phyloP scores from a whole-genome alignment of 768 basidiomycete genomes.

The Xanthoconium stramineum region DNA sequence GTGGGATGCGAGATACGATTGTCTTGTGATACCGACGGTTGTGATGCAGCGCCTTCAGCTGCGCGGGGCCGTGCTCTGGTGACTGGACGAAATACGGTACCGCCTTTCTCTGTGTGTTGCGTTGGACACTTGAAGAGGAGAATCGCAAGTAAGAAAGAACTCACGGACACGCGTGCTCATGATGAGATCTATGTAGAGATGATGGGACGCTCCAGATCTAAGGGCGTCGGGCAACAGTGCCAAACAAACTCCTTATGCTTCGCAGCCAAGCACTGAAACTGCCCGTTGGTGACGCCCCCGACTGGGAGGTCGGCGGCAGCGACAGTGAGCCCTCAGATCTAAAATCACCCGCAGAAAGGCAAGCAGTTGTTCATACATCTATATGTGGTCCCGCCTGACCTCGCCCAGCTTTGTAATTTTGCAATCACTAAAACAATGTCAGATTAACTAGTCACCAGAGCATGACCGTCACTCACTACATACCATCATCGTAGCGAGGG shows the following conservation, averaged over 20 bases:
- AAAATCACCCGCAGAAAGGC: constrained; percentile 61
- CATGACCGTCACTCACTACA: constrained; percentile 15
- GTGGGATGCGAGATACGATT: constrained; percentile 5
- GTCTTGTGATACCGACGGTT: constrained; percentile 17
- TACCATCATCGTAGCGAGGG: constrained; percentile 51
- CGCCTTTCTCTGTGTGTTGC: constrained; percentile 58
- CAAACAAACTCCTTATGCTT: constrained; percentile 30
- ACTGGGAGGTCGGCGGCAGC: constrained; percentile 54
- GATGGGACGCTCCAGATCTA: not conserved
- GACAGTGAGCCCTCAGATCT: constrained; percentile 41
- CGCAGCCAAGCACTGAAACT: constrained; percentile 35
- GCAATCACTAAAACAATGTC: constrained; percentile 72
- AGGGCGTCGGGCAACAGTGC: constrained; percentile 16
- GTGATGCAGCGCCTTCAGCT: constrained; percentile 19
- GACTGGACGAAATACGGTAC: constrained; percentile 66
- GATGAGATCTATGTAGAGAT: not conserved
- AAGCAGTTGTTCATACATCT: not conserved
- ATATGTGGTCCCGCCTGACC: constrained; percentile 5
- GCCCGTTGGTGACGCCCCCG: constrained; percentile 55
- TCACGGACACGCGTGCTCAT: constrained; percentile 59
- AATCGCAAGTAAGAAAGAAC: constrained; percentile 31
- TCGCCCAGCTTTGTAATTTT: constrained; percentile 52
- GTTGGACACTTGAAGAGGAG: constrained; percentile 3
- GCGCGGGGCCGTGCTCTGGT: constrained; percentile 51
- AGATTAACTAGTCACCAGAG: constrained; percentile 9